Evolutionary conservation across 176 grass and related monocot genomes (phyloP), one percentile per base, ranked within the genome.

Genomic region (Carex littledalei): DNA sequence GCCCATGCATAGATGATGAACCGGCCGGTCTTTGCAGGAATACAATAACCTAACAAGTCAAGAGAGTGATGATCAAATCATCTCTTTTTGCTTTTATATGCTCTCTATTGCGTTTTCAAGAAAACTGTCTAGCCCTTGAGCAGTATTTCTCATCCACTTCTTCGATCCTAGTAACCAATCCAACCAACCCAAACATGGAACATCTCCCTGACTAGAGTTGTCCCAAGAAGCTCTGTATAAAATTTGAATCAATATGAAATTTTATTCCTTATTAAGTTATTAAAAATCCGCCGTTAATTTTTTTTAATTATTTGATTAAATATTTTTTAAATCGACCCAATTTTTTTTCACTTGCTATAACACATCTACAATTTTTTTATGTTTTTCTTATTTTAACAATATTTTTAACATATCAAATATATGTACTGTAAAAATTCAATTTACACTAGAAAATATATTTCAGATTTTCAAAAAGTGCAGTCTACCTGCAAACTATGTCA

Each of bases 1-100:
- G 87, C 86, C 87, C 89, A 94, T 0, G 67, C 86, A 66, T 92
- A 92, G 85, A 91, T 56, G 12, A 88, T 15, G 12, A 91, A 86
- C 0, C 84, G 87, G 34, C 34, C 34, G 1, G 86, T 88, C 2
- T 56, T 3, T 0, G 85, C 74, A n/a, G 87, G 87, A 13, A 88
- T 63, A 0, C 57, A 67, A 89, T 84, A 45, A 31, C 85, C 83
- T 0, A 73, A 59, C 6, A 89, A 61, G 63, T 83, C 21, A 35
- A 35, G 34, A 35, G 34, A 35, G 3, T 4, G 34, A 35, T 35
- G 0, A 71, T 18, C 34, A 43, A 18, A 41, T 4, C n/a, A 8
- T 87, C 77, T 8, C 3, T 8, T 8, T 73, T 47, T 45, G 66
- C 34, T 20, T 34, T 58, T 14, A 79, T 62, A 47, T 90, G 93